phyloP scores from a whole-genome alignment of 208 protist species.

The Trypanosoma vivax region DNA sequence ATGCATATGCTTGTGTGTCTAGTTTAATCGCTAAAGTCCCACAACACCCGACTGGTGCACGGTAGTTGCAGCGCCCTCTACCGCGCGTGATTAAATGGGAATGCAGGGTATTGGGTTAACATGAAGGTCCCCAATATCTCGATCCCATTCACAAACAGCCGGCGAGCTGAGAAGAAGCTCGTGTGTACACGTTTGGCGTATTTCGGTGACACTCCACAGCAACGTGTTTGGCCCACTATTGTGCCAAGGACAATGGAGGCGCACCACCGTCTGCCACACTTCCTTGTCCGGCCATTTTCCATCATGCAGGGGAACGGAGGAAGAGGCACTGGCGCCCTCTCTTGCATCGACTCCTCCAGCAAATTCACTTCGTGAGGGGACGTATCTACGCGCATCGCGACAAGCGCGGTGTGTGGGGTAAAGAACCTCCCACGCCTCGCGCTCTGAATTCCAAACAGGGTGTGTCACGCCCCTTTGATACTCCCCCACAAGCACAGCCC shows the following conservation, averaged over 20 bases:
- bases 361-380: background rate
- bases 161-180: conserved; percentile 45
- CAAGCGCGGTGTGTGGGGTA: conserved; percentile 42
- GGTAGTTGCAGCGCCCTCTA: background rate
- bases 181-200: conserved; percentile 55
- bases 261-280: conserved; percentile 63
- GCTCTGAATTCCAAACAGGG: conserved; percentile 48
- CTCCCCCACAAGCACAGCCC: conserved; percentile 33
- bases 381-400: background rate
- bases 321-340: background rate
- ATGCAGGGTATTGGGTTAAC: conserved; percentile 79
- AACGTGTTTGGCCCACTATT: background rate
- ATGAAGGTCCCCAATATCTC: conserved; percentile 48
- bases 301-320: too few relatives aligned
- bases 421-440: conserved; percentile 57
- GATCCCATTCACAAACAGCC: conserved; percentile 72
- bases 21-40: too few relatives aligned
- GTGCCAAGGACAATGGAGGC: conserved; percentile 33
- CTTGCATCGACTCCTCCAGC: background rate
- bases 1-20: background rate
- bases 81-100: conserved; percentile 16
- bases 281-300: conserved; percentile 1
- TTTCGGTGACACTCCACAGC: conserved; percentile 59
- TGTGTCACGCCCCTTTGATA: conserved; percentile 34
- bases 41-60: too few relatives aligned